A percentile compares a stretch with the other conserved stretches of the same genome.
phyloP scores from a whole-genome alignment of 139 green algal species.

The Dunaliella primolecta region DNA sequence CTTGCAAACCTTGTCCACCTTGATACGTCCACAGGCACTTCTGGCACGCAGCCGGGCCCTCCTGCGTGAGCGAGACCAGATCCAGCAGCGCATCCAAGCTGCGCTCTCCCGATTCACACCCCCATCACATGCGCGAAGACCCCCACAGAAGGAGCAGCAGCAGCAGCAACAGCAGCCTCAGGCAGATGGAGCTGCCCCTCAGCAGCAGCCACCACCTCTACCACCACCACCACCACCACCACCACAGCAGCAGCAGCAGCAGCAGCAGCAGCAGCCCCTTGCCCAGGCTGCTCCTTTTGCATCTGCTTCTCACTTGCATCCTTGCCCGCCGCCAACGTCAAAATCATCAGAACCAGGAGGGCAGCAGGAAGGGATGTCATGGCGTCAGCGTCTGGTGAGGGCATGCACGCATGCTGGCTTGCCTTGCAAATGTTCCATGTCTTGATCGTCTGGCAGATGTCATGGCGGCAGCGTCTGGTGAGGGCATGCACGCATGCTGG shows the following conservation, averaged over 20 bases:
- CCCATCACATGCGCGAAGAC: neutral
- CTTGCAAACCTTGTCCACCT: too few relatives aligned
- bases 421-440: too few relatives aligned
- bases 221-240: too few relatives aligned
- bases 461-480: conserved; percentile 12
- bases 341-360: neutral
- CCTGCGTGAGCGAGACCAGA: conserved; percentile 27
- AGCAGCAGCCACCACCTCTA: neutral
- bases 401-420: neutral
- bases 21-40: conserved; percentile 13
- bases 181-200: neutral
- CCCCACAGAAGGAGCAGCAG: neutral
- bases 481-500: neutral
- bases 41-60: conserved; percentile 30
- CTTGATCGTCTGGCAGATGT: too few relatives aligned
- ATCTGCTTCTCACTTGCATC: neutral
- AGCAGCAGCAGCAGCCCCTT: too few relatives aligned
- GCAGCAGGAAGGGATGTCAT: neutral
- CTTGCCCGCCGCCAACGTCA: neutral
- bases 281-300: too few relatives aligned
- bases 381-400: conserved; percentile 4
- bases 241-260: too few relatives aligned
- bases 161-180: neutral
- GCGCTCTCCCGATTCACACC: conserved; percentile 11
- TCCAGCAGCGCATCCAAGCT: conserved; percentile 32